Base-by-base conservation (phyloP, 495 filamentous ascomycete genomes). In the Tetracladium setigerum region DNA sequence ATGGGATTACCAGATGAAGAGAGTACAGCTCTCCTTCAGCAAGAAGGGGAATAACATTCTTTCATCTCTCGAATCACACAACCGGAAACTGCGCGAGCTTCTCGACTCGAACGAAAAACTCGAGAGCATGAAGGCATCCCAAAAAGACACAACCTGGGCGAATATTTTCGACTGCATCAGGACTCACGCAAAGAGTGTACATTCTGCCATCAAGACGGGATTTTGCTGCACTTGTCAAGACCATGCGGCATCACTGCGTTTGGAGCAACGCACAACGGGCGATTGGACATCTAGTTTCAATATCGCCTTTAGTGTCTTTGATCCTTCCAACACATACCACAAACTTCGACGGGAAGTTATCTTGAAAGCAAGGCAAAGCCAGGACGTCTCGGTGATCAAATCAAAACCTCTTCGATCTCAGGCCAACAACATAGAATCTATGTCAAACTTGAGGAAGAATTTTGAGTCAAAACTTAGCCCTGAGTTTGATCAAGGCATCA, bases 1-100 rank as follows among this genome's bases (percentile, higher is more conserved):
- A 41, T 56, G 53, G 53, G 41, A 56, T 0, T 56, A 56, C 19
- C 39, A 56, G 36, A 11, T 50, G 5, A 53, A 57, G 19, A 41
- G 54, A 39, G 50, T 53, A 13, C 41, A 35, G 18, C 17, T 53
- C 10, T 47, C 38, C 46, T 57, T 57, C 42, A 50, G 50, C 17
- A 53, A 57, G 31, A 53, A 44, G 27, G 50, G 46, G 0, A 18
- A 9, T 0, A 36, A 42, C 19, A 47, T 19, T 31, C 14, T 52
- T 5, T 19, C 35, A 16, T 36, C 15, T 6, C 46, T 57, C 17
- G 44, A 53, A 22, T 46, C 9, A 11, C 45, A 45, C 16, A 57
- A 42, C 36, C 37, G 32, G 24, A 50, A 45, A 6, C 30, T 57
- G 2, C 16, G 27, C 34, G 38, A 39, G 15, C 47, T 57, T 13